Percentiles rank a stretch among this genome's conserved stretches.
Evolutionary conservation across 441 rosid genomes (phyloP).

Genomic region (Metrosideros polymorpha): DNA sequence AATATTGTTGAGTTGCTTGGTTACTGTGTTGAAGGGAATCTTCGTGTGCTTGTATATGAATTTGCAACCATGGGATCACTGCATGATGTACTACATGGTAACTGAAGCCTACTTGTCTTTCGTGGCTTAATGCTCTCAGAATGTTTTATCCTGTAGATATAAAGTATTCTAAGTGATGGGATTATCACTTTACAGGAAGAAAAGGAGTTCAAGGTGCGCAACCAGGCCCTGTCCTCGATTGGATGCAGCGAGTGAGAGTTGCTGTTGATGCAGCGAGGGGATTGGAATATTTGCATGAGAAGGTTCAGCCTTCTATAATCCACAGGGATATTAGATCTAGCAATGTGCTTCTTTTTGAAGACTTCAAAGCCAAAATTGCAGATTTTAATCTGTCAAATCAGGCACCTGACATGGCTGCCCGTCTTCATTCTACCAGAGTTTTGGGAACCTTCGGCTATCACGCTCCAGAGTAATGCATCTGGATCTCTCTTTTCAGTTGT

Average conservation of each 20-base stretch:
- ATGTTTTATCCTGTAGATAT: background rate
- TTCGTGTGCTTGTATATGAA: background rate
- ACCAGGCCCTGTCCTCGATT: background rate
- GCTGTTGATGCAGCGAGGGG: background rate
- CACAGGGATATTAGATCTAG: background rate
- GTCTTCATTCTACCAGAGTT: background rate
- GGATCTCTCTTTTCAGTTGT: background rate
- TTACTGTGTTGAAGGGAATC: background rate
- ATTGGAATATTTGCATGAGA: background rate
- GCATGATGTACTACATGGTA: background rate
- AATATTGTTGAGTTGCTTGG: background rate
- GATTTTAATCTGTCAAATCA: background rate
- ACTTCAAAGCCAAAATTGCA: background rate
- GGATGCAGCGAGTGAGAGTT: background rate
- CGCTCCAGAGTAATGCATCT: background rate
- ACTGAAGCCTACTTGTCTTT: background rate
- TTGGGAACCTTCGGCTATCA: background rate
- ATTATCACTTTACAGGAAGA: background rate
- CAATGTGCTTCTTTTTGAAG: background rate
- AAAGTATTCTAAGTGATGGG: background rate
- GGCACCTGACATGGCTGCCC: background rate
- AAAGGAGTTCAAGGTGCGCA: background rate
- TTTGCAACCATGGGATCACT: background rate
- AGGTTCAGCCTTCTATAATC: background rate
- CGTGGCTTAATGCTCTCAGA: background rate